Percentiles rank a stretch among this genome's conserved stretches.
Conservation (phyloP, 2,329 filamentous ascomycete species). For the Botrytis cinerea region DNA sequence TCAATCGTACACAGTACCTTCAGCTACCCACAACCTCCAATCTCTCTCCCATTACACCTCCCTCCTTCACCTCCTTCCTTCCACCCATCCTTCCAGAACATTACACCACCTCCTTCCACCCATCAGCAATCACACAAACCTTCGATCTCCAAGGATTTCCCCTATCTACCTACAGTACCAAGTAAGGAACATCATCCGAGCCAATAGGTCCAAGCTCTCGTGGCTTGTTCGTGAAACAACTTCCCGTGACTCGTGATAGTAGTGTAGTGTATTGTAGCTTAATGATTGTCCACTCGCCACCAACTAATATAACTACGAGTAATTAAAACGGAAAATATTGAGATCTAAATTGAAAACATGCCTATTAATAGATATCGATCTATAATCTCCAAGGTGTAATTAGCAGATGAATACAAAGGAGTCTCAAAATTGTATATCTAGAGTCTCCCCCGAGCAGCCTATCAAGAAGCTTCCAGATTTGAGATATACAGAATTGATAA, state of each 20-base stretch:
- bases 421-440: neutral
- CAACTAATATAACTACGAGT: neutral
- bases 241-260: neutral
- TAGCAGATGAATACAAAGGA: neutral
- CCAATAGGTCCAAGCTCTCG: neutral
- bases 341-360: neutral
- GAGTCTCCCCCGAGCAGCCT: neutral
- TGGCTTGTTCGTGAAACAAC: neutral
- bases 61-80: neutral
- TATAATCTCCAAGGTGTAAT: neutral
- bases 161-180: neutral
- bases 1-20: neutral
- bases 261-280: neutral
- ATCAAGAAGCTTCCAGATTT: neutral
- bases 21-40: neutral
- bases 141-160: neutral
- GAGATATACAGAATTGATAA: neutral
- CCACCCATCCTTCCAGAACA: conserved; percentile 7
- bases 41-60: neutral
- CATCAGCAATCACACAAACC: neutral
- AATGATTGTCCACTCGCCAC: neutral
- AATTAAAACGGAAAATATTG: neutral
- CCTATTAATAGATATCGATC: neutral
- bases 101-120: neutral
- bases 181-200: neutral